Percentiles rank a stretch among this genome's conserved stretches.
Conservation (phyloP, 2,329 filamentous ascomycete species). For the Fragosphaeria purpurea region DNA sequence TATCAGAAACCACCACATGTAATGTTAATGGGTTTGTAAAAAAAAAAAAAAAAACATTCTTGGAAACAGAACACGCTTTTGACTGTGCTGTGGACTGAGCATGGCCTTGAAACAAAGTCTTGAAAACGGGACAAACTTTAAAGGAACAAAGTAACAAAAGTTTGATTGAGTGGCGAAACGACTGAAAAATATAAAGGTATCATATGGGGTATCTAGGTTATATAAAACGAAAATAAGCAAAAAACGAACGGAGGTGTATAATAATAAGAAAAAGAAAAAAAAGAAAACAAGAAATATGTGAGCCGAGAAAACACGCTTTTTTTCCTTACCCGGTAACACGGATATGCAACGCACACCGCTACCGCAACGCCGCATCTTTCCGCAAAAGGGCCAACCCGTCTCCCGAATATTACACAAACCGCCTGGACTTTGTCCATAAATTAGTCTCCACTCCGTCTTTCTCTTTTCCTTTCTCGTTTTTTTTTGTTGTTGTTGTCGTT, state of each 20-base stretch:
- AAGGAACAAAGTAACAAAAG: background rate
- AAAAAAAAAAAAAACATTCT: background rate
- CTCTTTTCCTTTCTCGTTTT: too few species aligned
- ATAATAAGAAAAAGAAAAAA: background rate
- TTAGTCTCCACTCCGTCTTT: background rate
- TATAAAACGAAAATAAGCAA: background rate
- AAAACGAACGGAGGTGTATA: too few species aligned
- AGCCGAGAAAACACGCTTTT: background rate
- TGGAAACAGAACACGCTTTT: background rate
- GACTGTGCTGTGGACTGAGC: background rate
- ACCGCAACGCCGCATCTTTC: background rate
- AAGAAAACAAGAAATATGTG: background rate
- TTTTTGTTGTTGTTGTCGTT: background rate
- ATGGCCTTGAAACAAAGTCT: background rate
- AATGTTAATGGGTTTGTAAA: constrained; percentile 1
- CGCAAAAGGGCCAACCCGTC: too few species aligned
- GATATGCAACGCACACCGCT: too few species aligned
- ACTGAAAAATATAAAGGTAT: background rate
- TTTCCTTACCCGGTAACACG: background rate
- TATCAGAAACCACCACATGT: background rate
- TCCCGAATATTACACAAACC: too few species aligned
- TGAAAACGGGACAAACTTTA: background rate
- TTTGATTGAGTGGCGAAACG: background rate
- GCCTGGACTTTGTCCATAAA: too few species aligned
- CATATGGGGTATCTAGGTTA: constrained; percentile 7